Conservation (phyloP, 768 basidiomycete genomes). For the Phanerochaete carnosa region DNA sequence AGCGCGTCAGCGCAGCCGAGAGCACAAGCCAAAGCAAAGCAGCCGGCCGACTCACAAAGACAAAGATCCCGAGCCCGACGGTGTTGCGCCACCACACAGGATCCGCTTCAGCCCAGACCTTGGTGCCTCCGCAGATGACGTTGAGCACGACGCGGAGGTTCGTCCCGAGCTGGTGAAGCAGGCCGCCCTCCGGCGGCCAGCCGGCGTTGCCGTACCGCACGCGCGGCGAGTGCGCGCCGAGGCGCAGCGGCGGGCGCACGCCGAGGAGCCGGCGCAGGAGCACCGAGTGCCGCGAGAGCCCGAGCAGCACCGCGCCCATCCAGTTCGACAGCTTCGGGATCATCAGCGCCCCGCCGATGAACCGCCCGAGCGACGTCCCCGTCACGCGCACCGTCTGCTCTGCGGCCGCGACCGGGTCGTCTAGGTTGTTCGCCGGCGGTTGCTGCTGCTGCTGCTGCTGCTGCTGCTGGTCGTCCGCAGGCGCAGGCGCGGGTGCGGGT, state of each 20-base stretch:
- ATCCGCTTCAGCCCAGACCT: conserved; percentile 63
- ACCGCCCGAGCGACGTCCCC: conserved; percentile 58
- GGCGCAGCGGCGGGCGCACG: conserved; percentile 15
- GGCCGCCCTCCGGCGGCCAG: background rate
- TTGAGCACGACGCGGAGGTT: conserved; percentile 37
- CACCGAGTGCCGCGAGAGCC: conserved; percentile 45
- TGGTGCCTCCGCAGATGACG: conserved; percentile 52
- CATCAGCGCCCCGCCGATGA: conserved; percentile 66
- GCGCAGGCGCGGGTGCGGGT: no score
- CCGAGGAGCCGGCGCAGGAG: conserved; percentile 32
- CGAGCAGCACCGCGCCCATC: conserved; percentile 61
- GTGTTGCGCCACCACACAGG: conserved; percentile 81
- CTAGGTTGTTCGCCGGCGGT: conserved; percentile 16
- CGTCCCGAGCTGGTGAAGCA: conserved; percentile 16
- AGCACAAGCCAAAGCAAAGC: no score
- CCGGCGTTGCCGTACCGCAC: background rate
- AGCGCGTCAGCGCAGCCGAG: no score
- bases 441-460: conserved; percentile 24
- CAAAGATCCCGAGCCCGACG: conserved; percentile 64
- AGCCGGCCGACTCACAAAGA: conserved; percentile 44
- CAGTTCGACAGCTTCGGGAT: conserved; percentile 61
- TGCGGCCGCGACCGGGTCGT: conserved; percentile 43
- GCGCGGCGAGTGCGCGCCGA: background rate
- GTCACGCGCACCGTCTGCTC: conserved; percentile 58
- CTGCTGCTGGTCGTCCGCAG: background rate